Conservation (phyloP, 2,329 filamentous ascomycete species). For the Penicillium freii region DNA sequence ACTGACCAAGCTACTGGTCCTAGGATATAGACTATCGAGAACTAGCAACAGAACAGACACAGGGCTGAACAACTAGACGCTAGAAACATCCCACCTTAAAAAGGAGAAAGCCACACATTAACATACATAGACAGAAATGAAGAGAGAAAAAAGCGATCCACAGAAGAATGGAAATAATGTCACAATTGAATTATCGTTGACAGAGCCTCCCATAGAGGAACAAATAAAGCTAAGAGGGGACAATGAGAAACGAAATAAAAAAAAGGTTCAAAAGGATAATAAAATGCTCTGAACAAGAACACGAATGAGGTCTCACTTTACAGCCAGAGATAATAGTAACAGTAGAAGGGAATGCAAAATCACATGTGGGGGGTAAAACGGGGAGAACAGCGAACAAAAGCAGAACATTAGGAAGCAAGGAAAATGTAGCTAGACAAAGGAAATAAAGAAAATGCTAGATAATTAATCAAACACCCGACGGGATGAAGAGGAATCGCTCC, state of each 20-base stretch:
- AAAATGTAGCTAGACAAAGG: constrained; percentile 31
- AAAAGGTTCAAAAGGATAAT: constrained; percentile 4
- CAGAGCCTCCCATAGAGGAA: constrained; percentile 18
- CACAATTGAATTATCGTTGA: constrained; percentile 24
- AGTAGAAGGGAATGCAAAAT: constrained; percentile 25
- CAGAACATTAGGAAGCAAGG: constrained; percentile 20
- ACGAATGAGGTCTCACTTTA: constrained; percentile 23
- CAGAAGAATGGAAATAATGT: constrained; percentile 7
- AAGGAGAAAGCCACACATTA: constrained; percentile 1
- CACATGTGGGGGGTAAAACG: constrained; percentile 11
- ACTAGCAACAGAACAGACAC: neutral
- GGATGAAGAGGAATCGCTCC: constrained; percentile 37
- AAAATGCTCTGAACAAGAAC: constrained; percentile 21
- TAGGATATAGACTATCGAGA: constrained; percentile 2
- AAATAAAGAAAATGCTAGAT: constrained; percentile 35
- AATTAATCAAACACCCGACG: constrained; percentile 33
- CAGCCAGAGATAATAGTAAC: constrained; percentile 30
- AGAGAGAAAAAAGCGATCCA: neutral
- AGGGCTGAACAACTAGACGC: neutral
- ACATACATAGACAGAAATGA: neutral
- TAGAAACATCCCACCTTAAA: constrained; percentile 1
- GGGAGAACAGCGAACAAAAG: constrained; percentile 6
- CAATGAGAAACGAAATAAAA: constrained; percentile 5
- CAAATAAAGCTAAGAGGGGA: constrained; percentile 15
- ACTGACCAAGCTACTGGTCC: neutral